Percentiles rank a stretch among this genome's conserved stretches.
Evolutionary conservation across 495 filamentous ascomycete species (phyloP).

Genomic region (Penicillium samsonianum): DNA sequence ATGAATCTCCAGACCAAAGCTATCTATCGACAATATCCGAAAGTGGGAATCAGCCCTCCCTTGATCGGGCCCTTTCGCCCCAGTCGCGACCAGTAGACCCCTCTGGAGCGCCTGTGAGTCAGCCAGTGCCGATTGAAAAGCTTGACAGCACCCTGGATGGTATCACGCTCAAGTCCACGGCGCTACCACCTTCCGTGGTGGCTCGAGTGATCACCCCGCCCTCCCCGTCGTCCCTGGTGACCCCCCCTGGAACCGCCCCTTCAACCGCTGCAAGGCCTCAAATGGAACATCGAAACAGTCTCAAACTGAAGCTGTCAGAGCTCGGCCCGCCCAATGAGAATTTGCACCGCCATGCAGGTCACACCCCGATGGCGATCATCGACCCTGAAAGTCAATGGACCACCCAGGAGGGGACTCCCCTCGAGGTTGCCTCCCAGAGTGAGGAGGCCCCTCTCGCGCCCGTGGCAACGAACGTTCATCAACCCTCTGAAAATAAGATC

Average conservation of each 20-base stretch:
- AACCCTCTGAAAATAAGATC: slow-evolving; percentile 41
- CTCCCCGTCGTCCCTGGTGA: slow-evolving; percentile 37
- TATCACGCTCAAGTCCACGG: slow-evolving; percentile 51
- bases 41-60: slow-evolving; percentile 30
- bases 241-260: slow-evolving; percentile 27
- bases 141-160: slow-evolving; percentile 51
- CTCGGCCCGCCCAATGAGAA: slow-evolving; percentile 41
- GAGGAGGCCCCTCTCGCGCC: slow-evolving; percentile 38
- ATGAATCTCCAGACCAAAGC: slow-evolving; percentile 29
- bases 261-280: slow-evolving; percentile 29
- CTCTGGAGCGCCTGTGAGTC: slow-evolving; percentile 19
- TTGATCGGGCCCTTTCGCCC: slow-evolving; percentile 48
- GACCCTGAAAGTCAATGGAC: slow-evolving; percentile 36
- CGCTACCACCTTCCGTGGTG: slow-evolving; percentile 43
- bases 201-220: slow-evolving; percentile 50
- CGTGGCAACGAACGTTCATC: slow-evolving; percentile 28
- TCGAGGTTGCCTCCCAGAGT: slow-evolving; percentile 16
- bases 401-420: slow-evolving; percentile 30
- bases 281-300: slow-evolving; percentile 37
- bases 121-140: slow-evolving; percentile 50
- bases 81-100: slow-evolving; percentile 31
- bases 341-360: slow-evolving; percentile 46
- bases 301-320: slow-evolving; percentile 47
- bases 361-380: slow-evolving; percentile 51
- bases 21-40: slow-evolving; percentile 29